Evolutionary conservation across 495 filamentous ascomycete genomes (phyloP), one percentile per base, ranked within the genome.

Genomic region (Xeromyces bisporus): DNA sequence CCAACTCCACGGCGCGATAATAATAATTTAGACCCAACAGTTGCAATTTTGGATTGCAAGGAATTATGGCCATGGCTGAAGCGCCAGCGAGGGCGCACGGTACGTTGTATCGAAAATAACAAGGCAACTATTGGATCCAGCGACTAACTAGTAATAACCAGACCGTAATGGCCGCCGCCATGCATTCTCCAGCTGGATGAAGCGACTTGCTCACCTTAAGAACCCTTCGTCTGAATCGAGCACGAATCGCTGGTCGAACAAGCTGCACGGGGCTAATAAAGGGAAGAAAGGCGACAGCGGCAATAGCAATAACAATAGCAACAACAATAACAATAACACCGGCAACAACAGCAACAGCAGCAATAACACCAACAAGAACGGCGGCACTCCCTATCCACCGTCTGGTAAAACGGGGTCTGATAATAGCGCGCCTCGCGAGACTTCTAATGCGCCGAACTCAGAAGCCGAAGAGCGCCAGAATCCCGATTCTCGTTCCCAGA

Each of bases 121-220:
- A 10, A 28, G 18, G 23, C 15, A 11, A 32, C 23, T 29, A 20
- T 27, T 13, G 12, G 21, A 36, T 20, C 15, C 23, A 18, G 20
- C 21, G 29, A 28, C 46, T 49, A 38, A 53, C 33, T 16, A 30
- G 26, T 28, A 26, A 37, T 38, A 31, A 25, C 38, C 40, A 76
- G 73, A 75, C 50, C 65, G 71, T 35, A 70, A 74, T 55, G 64
- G 62, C 35, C 78, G 83, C 32, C 77, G 84, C 31, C 75, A 77
- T 29, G 87, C 87, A 3, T 94, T 97, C 52, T 73, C 86, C 14
- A 77, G 71, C 26, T 85, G 86, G 77, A 81, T 97, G 73, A 93
- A 87, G 64, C 84, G 86, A 38, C 69, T 97, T 16, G 75, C 84
- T 18, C 89, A 73, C 47, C 68, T 93, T 38, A 93, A 87, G 51